phyloP scores from a whole-genome alignment of 177 flowering plant species.

The Vitis hybrid region DNA sequence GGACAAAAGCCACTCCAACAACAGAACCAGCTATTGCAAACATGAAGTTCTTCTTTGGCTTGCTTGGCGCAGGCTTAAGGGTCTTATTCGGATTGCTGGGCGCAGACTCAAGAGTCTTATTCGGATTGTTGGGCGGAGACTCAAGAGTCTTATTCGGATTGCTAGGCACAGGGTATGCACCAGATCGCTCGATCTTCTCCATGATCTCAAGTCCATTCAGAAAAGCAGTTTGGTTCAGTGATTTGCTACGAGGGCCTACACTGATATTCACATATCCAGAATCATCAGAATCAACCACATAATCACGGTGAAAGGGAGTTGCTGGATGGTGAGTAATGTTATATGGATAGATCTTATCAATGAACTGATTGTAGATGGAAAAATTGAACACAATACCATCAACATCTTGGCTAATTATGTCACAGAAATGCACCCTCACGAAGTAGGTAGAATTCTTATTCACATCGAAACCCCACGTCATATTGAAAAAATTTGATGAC shows the following conservation, averaged over 20 bases:
- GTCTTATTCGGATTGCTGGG: not conserved
- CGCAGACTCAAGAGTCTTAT: not conserved
- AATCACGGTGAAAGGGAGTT: constrained; percentile 35
- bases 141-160: not conserved
- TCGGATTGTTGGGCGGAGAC: not conserved
- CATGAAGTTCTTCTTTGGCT: not conserved
- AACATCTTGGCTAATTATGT: constrained; percentile 13
- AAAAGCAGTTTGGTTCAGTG: constrained; percentile 12
- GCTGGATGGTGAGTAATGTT: not conserved
- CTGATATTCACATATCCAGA: constrained; percentile 27
- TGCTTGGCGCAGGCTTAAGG: too few species aligned
- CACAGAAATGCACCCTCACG: constrained; percentile 41
- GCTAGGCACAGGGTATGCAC: not conserved
- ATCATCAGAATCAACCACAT: constrained; percentile 30
- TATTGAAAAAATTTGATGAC: constrained; percentile 4
- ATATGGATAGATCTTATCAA: constrained; percentile 1
- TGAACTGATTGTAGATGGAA: constrained; percentile 16
- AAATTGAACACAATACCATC: constrained; percentile 16
- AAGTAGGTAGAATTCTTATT: constrained; percentile 12
- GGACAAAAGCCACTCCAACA: constrained; percentile 2
- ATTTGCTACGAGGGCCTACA: constrained; percentile 18
- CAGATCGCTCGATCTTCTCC: constrained; percentile 20
- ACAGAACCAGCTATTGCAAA: constrained; percentile 15
- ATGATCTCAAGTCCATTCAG: constrained; percentile 47
- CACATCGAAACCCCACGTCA: constrained; percentile 37